These are phyloP conservation scores for Aspergillus novoparasiticus DNA, from an alignment of 2,329 filamentous ascomycete genomes.

Conservation along the genomic window DNA sequence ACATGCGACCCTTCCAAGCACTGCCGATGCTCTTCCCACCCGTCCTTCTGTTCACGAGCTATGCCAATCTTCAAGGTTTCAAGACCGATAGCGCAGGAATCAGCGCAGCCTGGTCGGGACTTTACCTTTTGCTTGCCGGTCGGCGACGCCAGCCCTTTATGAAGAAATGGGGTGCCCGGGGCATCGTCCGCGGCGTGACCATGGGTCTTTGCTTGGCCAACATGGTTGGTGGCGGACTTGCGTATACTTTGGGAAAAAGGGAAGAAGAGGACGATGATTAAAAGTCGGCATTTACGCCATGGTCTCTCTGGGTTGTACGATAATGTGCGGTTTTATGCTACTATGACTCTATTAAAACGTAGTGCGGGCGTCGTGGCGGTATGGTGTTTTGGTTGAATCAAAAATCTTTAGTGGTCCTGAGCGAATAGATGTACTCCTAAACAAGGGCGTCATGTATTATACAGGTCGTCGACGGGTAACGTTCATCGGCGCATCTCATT, in stretches of 20 bases:
- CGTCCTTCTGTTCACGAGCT: slow-evolving; percentile 66
- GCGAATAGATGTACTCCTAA: neutral
- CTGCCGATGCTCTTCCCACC: slow-evolving; percentile 70
- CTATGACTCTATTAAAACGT: neutral
- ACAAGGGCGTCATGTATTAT: neutral
- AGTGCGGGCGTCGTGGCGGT: slow-evolving; percentile 1
- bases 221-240: slow-evolving; percentile 48
- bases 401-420: neutral
- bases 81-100: slow-evolving; percentile 66
- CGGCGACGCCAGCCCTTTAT: slow-evolving; percentile 54
- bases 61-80: slow-evolving; percentile 65
- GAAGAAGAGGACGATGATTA: slow-evolving; percentile 36
- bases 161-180: slow-evolving; percentile 49
- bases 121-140: slow-evolving; percentile 65
- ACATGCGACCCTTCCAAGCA: slow-evolving; percentile 66
- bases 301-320: slow-evolving; percentile 4
- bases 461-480: neutral
- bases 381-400: slow-evolving; percentile 3
- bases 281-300: neutral
- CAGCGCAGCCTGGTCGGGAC: slow-evolving; percentile 65
- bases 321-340: neutral
- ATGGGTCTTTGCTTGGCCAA: slow-evolving; percentile 52
- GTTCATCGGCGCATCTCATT: neutral
- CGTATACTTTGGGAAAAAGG: slow-evolving; percentile 48
- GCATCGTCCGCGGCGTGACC: slow-evolving; percentile 47